Conservation (phyloP, 140 eudicot genomes). For the Flaveria floridana region DNA sequence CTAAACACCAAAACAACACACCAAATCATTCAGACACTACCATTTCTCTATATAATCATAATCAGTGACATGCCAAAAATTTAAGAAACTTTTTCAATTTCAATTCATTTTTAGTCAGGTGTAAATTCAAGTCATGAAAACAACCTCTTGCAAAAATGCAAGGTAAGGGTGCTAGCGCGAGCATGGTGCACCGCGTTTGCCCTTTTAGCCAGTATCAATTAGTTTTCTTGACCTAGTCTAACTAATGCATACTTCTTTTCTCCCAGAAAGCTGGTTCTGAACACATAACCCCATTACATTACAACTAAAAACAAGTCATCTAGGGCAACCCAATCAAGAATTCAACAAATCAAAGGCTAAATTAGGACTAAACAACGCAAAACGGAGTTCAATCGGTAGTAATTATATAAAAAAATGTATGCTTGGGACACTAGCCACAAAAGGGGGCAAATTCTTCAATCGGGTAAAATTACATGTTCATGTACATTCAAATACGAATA, state of each 20-base stretch:
- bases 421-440: neutral
- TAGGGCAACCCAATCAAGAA: conserved; percentile 13
- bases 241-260: neutral
- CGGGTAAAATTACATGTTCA: neutral
- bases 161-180: no score
- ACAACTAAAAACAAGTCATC: neutral
- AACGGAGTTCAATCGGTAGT: neutral
- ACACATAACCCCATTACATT: neutral
- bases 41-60: conserved; percentile 10
- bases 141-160: no score
- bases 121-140: neutral
- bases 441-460: neutral
- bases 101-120: neutral
- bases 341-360: conserved; percentile 10
- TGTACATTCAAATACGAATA: neutral
- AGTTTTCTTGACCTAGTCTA: neutral
- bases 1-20: neutral
- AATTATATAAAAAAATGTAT: neutral
- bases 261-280: neutral
- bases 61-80: neutral
- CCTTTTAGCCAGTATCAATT: no score
- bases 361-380: neutral
- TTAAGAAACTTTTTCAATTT: neutral
- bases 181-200: no score
- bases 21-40: neutral